Percentiles rank a stretch among this genome's conserved stretches.
phyloP scores from a whole-genome alignment of 2,329 filamentous ascomycete species.

The Cyclaneusma minus region DNA sequence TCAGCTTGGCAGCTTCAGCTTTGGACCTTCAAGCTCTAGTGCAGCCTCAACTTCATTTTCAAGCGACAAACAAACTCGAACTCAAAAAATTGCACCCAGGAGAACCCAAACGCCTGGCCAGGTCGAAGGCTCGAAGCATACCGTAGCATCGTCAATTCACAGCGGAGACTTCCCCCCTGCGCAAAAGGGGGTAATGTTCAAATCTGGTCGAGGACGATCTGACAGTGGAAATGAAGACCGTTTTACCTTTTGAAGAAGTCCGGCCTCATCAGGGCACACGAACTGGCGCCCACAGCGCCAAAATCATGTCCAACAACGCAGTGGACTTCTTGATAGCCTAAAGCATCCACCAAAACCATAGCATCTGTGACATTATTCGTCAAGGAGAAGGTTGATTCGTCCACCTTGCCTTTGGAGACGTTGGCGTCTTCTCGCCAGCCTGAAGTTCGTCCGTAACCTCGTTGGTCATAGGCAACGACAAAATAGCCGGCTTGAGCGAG shows the following conservation, averaged over 20 bases:
- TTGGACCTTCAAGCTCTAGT: too few relatives aligned
- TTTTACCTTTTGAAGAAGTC: conserved; percentile 46
- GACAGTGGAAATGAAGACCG: background rate
- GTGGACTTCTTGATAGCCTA: conserved; percentile 41
- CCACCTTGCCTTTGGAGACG: conserved; percentile 30
- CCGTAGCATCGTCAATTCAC: too few relatives aligned
- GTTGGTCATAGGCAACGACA: conserved; percentile 51
- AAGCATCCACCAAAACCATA: conserved; percentile 40
- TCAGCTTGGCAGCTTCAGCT: too few relatives aligned
- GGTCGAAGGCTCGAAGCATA: too few relatives aligned
- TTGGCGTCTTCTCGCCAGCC: conserved; percentile 45
- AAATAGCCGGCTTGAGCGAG: conserved; percentile 46
- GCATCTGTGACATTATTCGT: conserved; percentile 46
- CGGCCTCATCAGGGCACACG: conserved; percentile 44
- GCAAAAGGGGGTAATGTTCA: too few relatives aligned
- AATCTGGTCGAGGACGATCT: too few relatives aligned
- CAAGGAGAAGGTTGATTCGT: conserved; percentile 39
- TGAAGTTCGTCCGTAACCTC: conserved; percentile 51
- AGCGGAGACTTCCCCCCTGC: too few relatives aligned
- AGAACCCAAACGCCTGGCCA: too few relatives aligned
- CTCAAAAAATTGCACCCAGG: too few relatives aligned
- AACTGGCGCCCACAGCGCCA: conserved; percentile 42
- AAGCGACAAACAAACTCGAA: too few relatives aligned
- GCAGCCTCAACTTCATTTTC: too few relatives aligned
- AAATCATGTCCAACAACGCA: conserved; percentile 54